phyloP scores from a whole-genome alignment of 345 rosid genomes.

The Heritiera littoralis region DNA sequence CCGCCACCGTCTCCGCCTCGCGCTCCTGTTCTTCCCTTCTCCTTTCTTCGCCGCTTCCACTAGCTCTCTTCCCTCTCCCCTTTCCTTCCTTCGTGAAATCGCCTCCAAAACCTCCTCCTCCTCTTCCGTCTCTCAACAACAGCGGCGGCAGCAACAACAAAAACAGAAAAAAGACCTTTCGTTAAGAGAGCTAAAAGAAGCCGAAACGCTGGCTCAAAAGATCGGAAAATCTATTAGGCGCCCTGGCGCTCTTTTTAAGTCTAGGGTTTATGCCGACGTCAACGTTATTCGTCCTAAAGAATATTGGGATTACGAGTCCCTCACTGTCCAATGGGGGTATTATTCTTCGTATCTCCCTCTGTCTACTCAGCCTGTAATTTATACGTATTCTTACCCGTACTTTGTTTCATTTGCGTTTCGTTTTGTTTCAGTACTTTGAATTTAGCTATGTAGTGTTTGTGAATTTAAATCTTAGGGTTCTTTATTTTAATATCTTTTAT shows the following conservation, averaged over 20 bases:
- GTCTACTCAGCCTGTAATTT: not conserved
- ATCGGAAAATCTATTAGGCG: conserved; percentile 88
- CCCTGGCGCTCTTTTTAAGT: conserved; percentile 91
- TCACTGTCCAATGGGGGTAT: conserved; percentile 88
- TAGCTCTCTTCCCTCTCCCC: not conserved
- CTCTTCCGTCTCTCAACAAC: conserved; percentile 17
- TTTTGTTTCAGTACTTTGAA: not conserved
- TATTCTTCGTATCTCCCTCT: not conserved
- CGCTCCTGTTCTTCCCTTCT: conserved; percentile 22
- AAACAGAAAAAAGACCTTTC: conserved; percentile 14
- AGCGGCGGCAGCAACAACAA: not conserved
- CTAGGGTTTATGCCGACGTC: conserved; percentile 89
- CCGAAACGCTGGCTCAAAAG: conserved; percentile 92
- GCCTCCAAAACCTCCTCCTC: conserved; percentile 39
- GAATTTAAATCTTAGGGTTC: conserved; percentile 10
- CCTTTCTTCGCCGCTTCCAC: not conserved
- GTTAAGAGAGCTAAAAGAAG: conserved; percentile 29
- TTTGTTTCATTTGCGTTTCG: not conserved
- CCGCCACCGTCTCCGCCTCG: conserved; percentile 25
- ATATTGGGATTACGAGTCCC: conserved; percentile 74
- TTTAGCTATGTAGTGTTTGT: not conserved
- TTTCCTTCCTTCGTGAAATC: conserved; percentile 28
- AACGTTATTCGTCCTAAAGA: conserved; percentile 86
- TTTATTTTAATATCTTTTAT: not conserved
- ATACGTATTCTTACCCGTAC: not conserved